Evolutionary conservation across 225 moss, liverwort and hornwort genomes (phyloP), one percentile per base, ranked within the genome.

Genomic region (Polytrichum formosum): DNA sequence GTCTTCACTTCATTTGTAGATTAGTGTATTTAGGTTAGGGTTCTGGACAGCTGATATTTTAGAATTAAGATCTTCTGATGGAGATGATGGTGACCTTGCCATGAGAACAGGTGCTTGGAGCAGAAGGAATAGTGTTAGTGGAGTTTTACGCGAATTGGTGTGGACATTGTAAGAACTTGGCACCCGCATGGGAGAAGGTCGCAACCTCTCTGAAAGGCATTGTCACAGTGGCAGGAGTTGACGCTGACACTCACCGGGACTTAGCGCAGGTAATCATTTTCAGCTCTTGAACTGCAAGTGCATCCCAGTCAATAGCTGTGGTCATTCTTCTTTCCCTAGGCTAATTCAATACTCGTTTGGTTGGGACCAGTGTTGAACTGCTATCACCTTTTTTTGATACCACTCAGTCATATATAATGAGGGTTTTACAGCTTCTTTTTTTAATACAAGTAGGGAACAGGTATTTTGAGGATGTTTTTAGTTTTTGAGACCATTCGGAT

Each of bases 61-160:
- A 46, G 13, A 46, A 46, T 58, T 22, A 58, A 58, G 58, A 58
- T 21, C 20, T 21, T 22, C 1, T 56, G 5, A 26, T 56, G 69
- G 26, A 26, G 26, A 18, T 25, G 9, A 18, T 61, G 22, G 23
- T 46, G 53, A 28, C 54, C 5, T 53, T 29, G 13, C 61, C 73
- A 61, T 22, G 63, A 72, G 64, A 71, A 46, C 82, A 95, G 94
- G 95, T 98, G 25, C 81, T 94, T 67, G 87, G 91, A 84, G 83
- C 91, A 27, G 94, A 98, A 58, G 98, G 98, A 63, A 58, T 98
- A 70, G 88, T 92, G 18, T 72, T 98, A 6, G 94, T 98, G 74
- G 98, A 94, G 83, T 98, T 98, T 70, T 98, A 88, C 67, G 94
- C 94, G 19, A 84, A 90, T 27, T 94, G 98, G 98, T 94, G 98